These are phyloP conservation scores for Gamarada debralockiae DNA, from an alignment of 495 filamentous ascomycete species.

Conservation along the genomic window DNA sequence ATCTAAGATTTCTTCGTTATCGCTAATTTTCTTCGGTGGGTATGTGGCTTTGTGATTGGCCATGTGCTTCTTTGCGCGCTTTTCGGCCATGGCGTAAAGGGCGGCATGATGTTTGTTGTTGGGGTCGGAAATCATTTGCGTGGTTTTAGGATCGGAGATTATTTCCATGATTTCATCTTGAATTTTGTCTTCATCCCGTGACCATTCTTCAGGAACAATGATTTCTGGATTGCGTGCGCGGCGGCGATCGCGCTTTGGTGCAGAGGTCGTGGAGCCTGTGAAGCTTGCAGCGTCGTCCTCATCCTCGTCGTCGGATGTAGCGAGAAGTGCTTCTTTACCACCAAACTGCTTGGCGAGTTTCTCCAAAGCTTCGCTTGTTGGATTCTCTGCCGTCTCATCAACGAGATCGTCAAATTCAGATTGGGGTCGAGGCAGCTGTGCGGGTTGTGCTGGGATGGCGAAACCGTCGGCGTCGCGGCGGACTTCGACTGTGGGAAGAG, in stretches of 20 bases:
- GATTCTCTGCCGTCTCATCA: constrained; percentile 2
- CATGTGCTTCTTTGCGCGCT: constrained; percentile 32
- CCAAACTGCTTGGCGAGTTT: constrained; percentile 12
- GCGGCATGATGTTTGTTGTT: constrained; percentile 40
- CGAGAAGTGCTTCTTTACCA: neutral
- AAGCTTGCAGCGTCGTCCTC: neutral
- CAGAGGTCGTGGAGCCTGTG: neutral
- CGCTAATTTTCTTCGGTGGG: constrained; percentile 29
- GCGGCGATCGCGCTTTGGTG: constrained; percentile 10
- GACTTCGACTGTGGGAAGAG: constrained; percentile 18
- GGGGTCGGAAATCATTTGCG: constrained; percentile 42
- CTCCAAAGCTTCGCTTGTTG: neutral
- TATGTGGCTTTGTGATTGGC: constrained; percentile 26
- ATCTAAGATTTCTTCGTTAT: constrained; percentile 58
- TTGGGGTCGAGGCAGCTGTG: neutral
- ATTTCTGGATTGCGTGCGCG: neutral
- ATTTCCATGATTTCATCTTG: constrained; percentile 46
- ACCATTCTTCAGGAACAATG: constrained; percentile 38
- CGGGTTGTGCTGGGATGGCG: constrained; percentile 35
- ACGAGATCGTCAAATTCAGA: constrained; percentile 4
- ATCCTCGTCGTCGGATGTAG: constrained; percentile 2
- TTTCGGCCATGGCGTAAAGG: constrained; percentile 36
- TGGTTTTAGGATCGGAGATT: constrained; percentile 42
- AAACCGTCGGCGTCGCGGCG: constrained; percentile 52
- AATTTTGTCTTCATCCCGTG: constrained; percentile 41